Base-by-base conservation (phyloP, 805 yeast species). In the Metschnikowia noctiluminum region DNA sequence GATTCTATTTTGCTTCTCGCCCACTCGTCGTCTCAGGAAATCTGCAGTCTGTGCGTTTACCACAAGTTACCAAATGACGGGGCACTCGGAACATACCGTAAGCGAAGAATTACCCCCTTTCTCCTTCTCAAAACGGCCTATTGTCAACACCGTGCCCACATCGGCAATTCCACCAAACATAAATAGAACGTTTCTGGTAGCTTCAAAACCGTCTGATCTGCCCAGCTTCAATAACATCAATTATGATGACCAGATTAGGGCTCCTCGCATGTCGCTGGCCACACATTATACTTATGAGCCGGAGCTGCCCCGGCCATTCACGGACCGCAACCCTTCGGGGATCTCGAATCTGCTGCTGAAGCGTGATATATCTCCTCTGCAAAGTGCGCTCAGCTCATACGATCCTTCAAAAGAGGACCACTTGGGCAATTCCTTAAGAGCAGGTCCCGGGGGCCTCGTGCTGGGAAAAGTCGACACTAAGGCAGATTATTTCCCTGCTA, bases 191-290 rank as follows among this genome's bases (percentile, higher is more conserved):
- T 35, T 46, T 15, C 46, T 48, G 27, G 32, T 21, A 10, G 43
- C 32, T 13, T 16, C 42, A 12, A 35, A 38, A n/a, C 54, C 52
- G 5, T 26, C 36, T 13, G 43, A 46, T 38, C 55, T 42, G 48
- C 59, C 59, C 28, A 48, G 43, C 15, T 47, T 50, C 39, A 56
- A 56, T 40, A 54, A 56, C 43, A 54, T 73, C 50, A 72, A 78
- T 58, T 78, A 78, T 53, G 79, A 78, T 54, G 81, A 78, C 50
- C 78, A 77, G 55, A 79, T 79, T 42, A 61, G 83, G 49, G 81
- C 81, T 34, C 83, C 83, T 10, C 60, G 81, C 43, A 75, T 78
- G 79, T 68, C 73, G n/a, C 69, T 54, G 53, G 57, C 60, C 45
- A 61, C 58, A 39, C 62, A 59, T 43, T 65, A 64, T 46, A 65